Base-by-base conservation (phyloP, 2,329 filamentous ascomycete genomes). In the Pyrenophora teres region DNA sequence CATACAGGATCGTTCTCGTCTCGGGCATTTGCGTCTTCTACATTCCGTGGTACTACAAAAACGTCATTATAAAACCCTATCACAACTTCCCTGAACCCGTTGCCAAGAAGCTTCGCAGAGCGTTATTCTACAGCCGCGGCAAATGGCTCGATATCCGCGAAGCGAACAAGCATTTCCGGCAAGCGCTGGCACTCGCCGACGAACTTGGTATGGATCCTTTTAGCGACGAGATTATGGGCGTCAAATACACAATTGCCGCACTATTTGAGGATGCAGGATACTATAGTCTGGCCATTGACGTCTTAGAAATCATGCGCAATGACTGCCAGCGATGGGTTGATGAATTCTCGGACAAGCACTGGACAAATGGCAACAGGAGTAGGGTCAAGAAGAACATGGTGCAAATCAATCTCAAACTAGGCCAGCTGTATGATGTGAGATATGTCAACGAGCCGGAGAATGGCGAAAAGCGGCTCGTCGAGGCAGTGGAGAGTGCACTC, bases 221-320 rank as follows among this genome's bases (percentile, higher is more conserved):
- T 70, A 92, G 89, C 3, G 89, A 97, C 63, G 92, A 97, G 71
- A 87, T 97, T 30, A 81, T 97, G 62, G 94, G 94, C 7, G 86
- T 97, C 45, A 90, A 92, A 68, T 87, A 97, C 43, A 86, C 92
- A 69, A 80, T 96, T 7, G 86, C 90, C 1, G 81, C 82, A 8
- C 86, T 96, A 80, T 81, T 96, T 56, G 90, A 97, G 74, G 87
- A 88, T 67, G 83, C 90, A 13, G 81, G 86, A 27, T 84, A 88
- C 64, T 86, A 86, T 66, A 80, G 83, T 18, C 83, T 86, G 50
- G 86, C 92, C 0, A 86, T 90, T 50, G 83, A 90, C 42, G 85
- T 96, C 3, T 76, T 97, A 27, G 90, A 96, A 72, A 83, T 85
- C n/a, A 80, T 95, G 36, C 81, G 87, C 56, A 74, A 72, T 4